These are phyloP conservation scores for Aspergillus hancockii DNA, from an alignment of 495 filamentous ascomycete genomes.

Conservation along the genomic window DNA sequence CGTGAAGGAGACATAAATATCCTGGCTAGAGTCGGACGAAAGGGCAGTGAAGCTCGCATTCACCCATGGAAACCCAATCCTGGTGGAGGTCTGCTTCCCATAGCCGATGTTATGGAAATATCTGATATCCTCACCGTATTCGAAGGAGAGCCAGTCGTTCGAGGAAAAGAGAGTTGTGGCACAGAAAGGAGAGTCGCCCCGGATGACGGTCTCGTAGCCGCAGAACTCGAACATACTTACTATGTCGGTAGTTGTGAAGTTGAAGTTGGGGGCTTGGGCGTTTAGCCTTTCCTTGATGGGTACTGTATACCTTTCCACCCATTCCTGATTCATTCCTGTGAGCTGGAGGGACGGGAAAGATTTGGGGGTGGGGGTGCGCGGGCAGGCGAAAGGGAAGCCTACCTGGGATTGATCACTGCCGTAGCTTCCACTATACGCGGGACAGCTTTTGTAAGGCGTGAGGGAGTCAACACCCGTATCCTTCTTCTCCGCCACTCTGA, in stretches of 20 bases:
- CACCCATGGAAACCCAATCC: constrained; percentile 23
- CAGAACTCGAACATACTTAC: constrained; percentile 29
- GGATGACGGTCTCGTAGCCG: constrained; percentile 31
- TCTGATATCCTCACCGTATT: constrained; percentile 26
- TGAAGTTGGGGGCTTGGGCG: constrained; percentile 19
- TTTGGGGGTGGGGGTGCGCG: no score
- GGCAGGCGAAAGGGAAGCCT: no score
- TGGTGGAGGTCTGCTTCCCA: constrained; percentile 14
- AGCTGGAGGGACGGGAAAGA: neutral
- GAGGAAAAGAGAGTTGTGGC: constrained; percentile 17
- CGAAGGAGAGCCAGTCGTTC: constrained; percentile 27
- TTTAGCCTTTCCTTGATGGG: constrained; percentile 20
- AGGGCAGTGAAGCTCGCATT: constrained; percentile 17
- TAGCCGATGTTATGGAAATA: constrained; percentile 31
- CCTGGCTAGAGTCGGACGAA: constrained; percentile 9
- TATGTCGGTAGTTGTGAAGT: constrained; percentile 25
- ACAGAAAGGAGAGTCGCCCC: constrained; percentile 26
- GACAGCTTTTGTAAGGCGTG: constrained; percentile 27
- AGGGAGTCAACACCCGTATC: constrained; percentile 23
- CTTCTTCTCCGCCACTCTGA: constrained; percentile 18
- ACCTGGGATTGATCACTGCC: constrained; percentile 23
- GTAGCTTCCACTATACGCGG: constrained; percentile 24
- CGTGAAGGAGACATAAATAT: constrained; percentile 25
- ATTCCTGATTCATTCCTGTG: constrained; percentile 11
- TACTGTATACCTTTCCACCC: constrained; percentile 18